phyloP scores from a whole-genome alignment of 1,284 basidiomycete species.

The Rhodotorula sp. region DNA sequence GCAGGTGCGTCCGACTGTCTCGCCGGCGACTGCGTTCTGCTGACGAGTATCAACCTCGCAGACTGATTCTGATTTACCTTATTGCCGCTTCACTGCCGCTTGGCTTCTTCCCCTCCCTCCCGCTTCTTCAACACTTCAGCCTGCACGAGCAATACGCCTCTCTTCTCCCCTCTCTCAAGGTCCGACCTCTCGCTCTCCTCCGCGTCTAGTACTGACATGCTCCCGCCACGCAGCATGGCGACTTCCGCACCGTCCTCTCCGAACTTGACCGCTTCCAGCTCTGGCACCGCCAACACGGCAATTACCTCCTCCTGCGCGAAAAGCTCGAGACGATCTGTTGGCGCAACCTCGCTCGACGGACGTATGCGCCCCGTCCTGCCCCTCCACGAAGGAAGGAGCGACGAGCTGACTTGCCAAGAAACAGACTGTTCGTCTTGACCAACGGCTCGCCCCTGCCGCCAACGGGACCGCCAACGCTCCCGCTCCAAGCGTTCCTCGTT shows the following conservation, averaged over 20 bases:
- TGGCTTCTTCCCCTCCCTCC: slow-evolving; percentile 47
- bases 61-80: slow-evolving; percentile 49
- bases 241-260: slow-evolving; percentile 43
- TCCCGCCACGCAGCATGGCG: slow-evolving; percentile 22
- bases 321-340: slow-evolving; percentile 51
- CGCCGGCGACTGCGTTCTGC: too few species aligned
- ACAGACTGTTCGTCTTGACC: slow-evolving; percentile 33
- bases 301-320: slow-evolving; percentile 50
- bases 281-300: slow-evolving; percentile 48
- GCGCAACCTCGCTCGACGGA: slow-evolving; percentile 50
- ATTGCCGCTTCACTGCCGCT: slow-evolving; percentile 50
- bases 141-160: slow-evolving; percentile 43
- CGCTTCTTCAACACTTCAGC: slow-evolving; percentile 45
- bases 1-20: slow-evolving; percentile 31
- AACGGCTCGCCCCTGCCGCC: slow-evolving; percentile 32
- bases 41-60: slow-evolving; percentile 6
- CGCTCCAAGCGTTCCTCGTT: slow-evolving; percentile 43
- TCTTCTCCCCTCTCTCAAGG: slow-evolving; percentile 39
- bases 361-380: slow-evolving; percentile 40
- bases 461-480: slow-evolving; percentile 47
- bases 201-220: too few species aligned
- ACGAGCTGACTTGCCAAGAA: neutral
- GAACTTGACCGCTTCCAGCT: slow-evolving; percentile 47
- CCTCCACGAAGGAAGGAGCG: too few species aligned
- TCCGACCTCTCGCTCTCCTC: neutral